Percentiles rank a stretch among this genome's conserved stretches.
Evolutionary conservation across 2,329 filamentous ascomycete species (phyloP).

Genomic region (Lecanosticta acicola): DNA sequence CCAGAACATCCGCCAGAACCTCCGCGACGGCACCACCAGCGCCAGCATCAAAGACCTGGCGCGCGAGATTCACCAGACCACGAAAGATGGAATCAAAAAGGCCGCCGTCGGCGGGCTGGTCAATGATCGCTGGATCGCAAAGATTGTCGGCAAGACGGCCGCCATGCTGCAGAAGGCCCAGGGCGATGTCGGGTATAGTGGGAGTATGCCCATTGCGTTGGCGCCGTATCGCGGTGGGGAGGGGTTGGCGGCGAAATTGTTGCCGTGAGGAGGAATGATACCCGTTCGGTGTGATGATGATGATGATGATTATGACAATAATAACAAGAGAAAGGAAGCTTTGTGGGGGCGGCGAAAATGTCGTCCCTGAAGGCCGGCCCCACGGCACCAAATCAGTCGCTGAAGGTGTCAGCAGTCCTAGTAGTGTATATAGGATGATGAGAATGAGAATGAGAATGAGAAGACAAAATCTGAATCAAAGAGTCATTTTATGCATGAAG

Average conservation of each 20-base stretch:
- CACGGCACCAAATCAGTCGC: too few species aligned
- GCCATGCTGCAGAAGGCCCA: constrained; percentile 45
- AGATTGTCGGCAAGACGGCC: constrained; percentile 48
- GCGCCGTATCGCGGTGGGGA: constrained; percentile 32
- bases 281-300: too few species aligned
- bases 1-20: constrained; percentile 24
- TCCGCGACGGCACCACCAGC: constrained; percentile 22
- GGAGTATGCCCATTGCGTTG: constrained; percentile 42
- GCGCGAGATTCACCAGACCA: constrained; percentile 28
- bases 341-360: too few species aligned
- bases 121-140: constrained; percentile 53
- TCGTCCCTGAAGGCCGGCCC: too few species aligned
- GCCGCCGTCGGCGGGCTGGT: constrained; percentile 42
- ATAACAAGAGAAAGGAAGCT: too few species aligned
- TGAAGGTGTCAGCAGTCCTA: too few species aligned
- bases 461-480: too few species aligned
- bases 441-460: too few species aligned
- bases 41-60: constrained; percentile 27
- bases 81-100: constrained; percentile 45
- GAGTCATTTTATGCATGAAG: too few species aligned
- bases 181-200: constrained; percentile 49
- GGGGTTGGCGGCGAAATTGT: constrained; percentile 18
- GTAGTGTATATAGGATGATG: too few species aligned
- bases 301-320: too few species aligned
- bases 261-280: constrained; percentile 23